Evolutionary conservation across 768 basidiomycete species (phyloP), one percentile per base, ranked within the genome.

Genomic region (Dacryopinax primogenitus): DNA sequence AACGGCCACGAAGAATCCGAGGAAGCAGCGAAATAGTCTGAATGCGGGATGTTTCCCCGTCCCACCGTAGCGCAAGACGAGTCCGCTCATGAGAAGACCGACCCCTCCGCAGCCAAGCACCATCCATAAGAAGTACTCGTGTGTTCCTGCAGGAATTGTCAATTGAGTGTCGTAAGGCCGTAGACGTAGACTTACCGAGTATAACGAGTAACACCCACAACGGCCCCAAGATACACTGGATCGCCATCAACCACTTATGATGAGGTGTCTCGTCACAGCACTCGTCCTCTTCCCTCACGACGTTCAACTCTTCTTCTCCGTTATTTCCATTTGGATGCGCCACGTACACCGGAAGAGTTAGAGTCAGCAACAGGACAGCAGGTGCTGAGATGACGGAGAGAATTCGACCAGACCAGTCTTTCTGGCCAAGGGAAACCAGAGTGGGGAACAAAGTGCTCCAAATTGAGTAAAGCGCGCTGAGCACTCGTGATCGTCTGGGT

Each of bases 341-440:
- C 32, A 89, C 82, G 18, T 94, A 91, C 13, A 99, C 94, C 2
- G 93, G 93, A 11, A 98, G 77, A 0, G 95, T 97, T 21, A 98
- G 68, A 0, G 94, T 97, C 62, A 99, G 77, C 2, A 80, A 78
- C 74, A 96, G 77, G 1, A 99, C 85, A 1, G 92, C 91, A 1
- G 95, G 95, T 0, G 87, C 84, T 1, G 92, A 91, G 65, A 96
- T 81, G 28, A 95, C 69, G 0, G 86, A 83, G 0, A 88, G 87
- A 33, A 90, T 76, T 75, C 84, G 84, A 0, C 86, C 87, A 12
- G 87, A 69, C 62, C 85, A 69, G 18, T 86, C 85, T 74, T 95
- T 92, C 26, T 80, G 78, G 30, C 76, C 66, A 73, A 96, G 89
- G 62, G 83, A 79, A 64, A 86, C 85, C 1, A 98, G 76, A 0